Evolutionary conservation across 164 flowering plant genomes (phyloP).

Genomic region (Nymphaea thermarum): DNA sequence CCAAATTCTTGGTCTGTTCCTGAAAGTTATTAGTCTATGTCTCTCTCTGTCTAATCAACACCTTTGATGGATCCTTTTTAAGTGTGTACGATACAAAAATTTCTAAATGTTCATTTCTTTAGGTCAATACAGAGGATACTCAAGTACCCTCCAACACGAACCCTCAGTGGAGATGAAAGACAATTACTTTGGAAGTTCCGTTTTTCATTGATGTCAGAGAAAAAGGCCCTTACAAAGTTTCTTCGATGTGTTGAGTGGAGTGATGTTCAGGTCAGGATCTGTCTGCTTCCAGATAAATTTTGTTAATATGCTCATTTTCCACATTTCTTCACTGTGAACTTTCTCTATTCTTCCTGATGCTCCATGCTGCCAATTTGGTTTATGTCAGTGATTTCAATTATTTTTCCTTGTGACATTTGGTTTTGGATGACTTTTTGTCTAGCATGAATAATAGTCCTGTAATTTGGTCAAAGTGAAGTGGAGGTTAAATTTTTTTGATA

Average conservation of each 20-base stretch:
- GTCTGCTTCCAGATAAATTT: neutral
- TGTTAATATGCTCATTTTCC: neutral
- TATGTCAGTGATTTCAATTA: too few species aligned
- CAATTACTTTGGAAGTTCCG: constrained; percentile 97
- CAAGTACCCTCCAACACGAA: constrained; percentile 91
- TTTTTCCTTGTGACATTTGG: neutral
- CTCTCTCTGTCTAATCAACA: too few species aligned
- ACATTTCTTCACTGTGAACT: neutral
- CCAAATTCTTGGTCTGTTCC: too few species aligned
- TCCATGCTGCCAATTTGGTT: neutral
- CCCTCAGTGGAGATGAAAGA: constrained; percentile 88
- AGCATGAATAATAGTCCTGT: neutral
- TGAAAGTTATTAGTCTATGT: too few species aligned
- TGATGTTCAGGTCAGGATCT: constrained; percentile 66
- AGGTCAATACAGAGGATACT: constrained; percentile 85
- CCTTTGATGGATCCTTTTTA: too few species aligned
- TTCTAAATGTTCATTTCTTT: neutral
- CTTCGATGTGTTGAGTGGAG: constrained; percentile 99
- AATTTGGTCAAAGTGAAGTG: neutral
- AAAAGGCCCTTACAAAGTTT: constrained; percentile 92
- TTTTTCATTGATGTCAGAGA: constrained; percentile 91
- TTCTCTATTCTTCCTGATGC: neutral
- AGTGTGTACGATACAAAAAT: neutral
- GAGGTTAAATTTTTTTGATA: neutral
- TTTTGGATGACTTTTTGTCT: neutral